Evolutionary conservation across 2,329 filamentous ascomycete genomes (phyloP).

Genomic region (Aaosphaeria arxii): DNA sequence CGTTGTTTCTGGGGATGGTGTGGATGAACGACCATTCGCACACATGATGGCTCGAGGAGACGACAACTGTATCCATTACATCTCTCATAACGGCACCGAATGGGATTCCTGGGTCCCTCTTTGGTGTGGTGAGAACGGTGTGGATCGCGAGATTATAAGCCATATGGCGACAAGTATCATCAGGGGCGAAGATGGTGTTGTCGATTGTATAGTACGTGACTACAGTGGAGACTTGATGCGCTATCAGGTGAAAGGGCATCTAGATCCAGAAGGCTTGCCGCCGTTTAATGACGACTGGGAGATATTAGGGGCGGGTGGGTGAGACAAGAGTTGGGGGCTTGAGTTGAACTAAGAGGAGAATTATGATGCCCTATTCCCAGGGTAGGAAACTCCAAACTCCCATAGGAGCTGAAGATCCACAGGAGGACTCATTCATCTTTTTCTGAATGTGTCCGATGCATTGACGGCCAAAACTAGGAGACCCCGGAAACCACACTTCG

Average conservation of each 20-base stretch:
- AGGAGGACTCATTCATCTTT: no score
- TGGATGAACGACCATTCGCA: slow-evolving; percentile 3
- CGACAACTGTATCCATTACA: slow-evolving; percentile 7
- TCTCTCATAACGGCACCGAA: slow-evolving; percentile 3
- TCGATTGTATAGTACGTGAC: neutral
- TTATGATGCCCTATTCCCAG: no score
- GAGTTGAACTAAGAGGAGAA: no score
- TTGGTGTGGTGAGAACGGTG: neutral
- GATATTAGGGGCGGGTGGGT: no score
- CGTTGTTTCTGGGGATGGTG: slow-evolving; percentile 2
- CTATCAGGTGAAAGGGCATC: neutral
- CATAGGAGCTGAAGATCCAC: no score
- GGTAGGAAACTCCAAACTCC: no score
- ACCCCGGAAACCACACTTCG: no score
- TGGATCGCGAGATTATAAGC: neutral
- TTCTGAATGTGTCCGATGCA: no score
- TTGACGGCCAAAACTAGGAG: no score
- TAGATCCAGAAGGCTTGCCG: no score
- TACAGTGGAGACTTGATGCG: neutral
- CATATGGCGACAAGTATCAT: neutral
- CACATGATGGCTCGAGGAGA: slow-evolving; percentile 7
- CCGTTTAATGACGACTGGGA: no score
- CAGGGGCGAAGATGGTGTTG: neutral
- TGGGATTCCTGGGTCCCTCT: slow-evolving; percentile 5
- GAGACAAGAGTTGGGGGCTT: no score